A percentile compares a stretch with the other conserved stretches of the same genome.
Conservation (phyloP, 1,139 yeast species). For the Pneumocystis murina region DNA sequence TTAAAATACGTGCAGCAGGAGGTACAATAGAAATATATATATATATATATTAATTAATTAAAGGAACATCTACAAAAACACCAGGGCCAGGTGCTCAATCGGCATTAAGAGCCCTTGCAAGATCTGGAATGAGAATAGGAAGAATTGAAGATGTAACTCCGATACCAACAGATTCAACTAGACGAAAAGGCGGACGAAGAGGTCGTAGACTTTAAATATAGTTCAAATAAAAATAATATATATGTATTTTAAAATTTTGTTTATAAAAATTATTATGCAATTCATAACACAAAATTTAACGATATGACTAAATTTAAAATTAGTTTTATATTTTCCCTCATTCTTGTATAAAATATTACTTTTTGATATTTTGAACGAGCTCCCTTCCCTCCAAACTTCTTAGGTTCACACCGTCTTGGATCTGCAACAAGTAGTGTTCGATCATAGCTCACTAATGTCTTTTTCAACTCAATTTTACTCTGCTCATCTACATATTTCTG, state of each 20-base stretch:
- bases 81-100: constrained; percentile 99
- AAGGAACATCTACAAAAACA: constrained; percentile 83
- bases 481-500: constrained; percentile 99
- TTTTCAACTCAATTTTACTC: constrained; percentile 98
- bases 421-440: constrained; percentile 99
- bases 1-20: constrained; percentile 99
- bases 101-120: constrained; percentile 98
- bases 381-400: constrained; percentile 35
- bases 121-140: constrained; percentile 99
- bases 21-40: constrained; percentile 33
- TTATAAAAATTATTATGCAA: too few relatives aligned
- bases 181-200: constrained; percentile 99
- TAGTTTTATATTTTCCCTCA: too few relatives aligned
- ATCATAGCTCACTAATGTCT: constrained; percentile 94
- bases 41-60: neutral
- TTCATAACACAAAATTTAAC: neutral
- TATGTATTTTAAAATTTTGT: too few relatives aligned
- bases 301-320: neutral
- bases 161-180: constrained; percentile 99
- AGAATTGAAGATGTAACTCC: constrained; percentile 99
- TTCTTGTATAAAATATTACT: neutral
- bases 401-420: constrained; percentile 99
- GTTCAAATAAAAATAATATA: too few relatives aligned
- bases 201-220: constrained; percentile 91
- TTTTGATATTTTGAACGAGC: constrained; percentile 1